phyloP scores from a whole-genome alignment of 768 basidiomycete species.

The Psilocybe subaeruginosa region DNA sequence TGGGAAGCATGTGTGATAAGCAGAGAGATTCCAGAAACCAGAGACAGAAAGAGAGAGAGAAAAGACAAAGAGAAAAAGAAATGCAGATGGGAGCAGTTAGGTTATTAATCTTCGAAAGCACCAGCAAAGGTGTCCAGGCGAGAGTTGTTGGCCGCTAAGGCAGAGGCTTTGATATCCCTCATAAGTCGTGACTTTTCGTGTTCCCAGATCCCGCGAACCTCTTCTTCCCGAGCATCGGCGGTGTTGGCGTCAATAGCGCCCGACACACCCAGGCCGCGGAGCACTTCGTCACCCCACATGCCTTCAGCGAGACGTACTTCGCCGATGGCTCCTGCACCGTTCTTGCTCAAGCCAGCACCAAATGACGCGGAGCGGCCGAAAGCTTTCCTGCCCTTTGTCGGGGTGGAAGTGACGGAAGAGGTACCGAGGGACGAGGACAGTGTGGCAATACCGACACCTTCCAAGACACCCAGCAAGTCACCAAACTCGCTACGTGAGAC shows the following conservation, averaged over 20 bases:
- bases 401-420: conserved; percentile 36
- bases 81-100: conserved; percentile 17
- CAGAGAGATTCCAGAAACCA: conserved; percentile 10
- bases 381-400: conserved; percentile 50
- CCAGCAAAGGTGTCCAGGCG: conserved; percentile 38
- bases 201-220: conserved; percentile 46
- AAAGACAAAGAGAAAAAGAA: conserved; percentile 13
- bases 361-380: conserved; percentile 67
- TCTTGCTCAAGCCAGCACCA: conserved; percentile 37
- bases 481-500: conserved; percentile 79
- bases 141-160: conserved; percentile 18
- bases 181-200: conserved; percentile 49
- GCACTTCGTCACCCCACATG: conserved; percentile 66
- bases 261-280: conserved; percentile 67
- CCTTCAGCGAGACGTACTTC: conserved; percentile 65
- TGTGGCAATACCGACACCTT: conserved; percentile 69
- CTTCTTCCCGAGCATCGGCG: conserved; percentile 29
- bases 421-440: conserved; percentile 36
- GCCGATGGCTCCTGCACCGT: conserved; percentile 38
- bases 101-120: conserved; percentile 45
- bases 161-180: conserved; percentile 42
- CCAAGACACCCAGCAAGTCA: conserved; percentile 71
- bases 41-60: conserved; percentile 10
- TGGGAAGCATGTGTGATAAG: conserved; percentile 11
- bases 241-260: conserved; percentile 22